Evolutionary conservation across 2,329 filamentous ascomycete species (phyloP).

Genomic region (Penicillium janthinellum): DNA sequence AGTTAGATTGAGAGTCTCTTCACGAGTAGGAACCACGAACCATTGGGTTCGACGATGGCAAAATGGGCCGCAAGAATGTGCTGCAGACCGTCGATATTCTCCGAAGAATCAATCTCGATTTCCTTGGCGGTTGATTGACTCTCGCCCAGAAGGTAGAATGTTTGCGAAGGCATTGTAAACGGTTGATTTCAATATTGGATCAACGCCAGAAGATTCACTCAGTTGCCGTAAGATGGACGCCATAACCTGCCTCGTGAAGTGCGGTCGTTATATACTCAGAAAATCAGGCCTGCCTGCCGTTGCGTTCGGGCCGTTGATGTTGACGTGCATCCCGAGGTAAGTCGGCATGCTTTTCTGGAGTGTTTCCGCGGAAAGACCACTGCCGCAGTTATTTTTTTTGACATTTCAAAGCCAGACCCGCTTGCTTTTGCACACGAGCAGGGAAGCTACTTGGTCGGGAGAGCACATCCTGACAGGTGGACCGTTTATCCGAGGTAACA

Average conservation of each 20-base stretch:
- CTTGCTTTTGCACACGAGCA: background rate
- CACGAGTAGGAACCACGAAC: background rate
- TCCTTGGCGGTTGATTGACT: conserved; percentile 5
- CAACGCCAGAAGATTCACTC: no score
- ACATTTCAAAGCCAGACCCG: background rate
- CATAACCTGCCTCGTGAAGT: no score
- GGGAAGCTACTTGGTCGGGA: background rate
- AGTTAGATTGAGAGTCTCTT: no score
- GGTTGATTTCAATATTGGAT: no score
- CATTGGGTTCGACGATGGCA: conserved; percentile 16
- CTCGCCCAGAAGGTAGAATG: conserved; percentile 28
- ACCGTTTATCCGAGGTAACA: background rate
- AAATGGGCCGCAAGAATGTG: conserved; percentile 15
- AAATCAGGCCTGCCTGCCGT: no score
- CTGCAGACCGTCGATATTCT: conserved; percentile 7
- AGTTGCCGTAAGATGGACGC: background rate
- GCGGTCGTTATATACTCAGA: no score
- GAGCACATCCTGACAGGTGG: background rate
- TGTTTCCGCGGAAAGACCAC: background rate
- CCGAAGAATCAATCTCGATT: conserved; percentile 7
- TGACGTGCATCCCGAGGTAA: background rate
- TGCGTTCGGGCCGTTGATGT: background rate
- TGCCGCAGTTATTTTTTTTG: background rate
- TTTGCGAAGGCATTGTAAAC: conserved; percentile 19
- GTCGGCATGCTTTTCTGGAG: background rate